Conservation (phyloP, 768 basidiomycete species). For the Tylopilus cervinicoccineus region DNA sequence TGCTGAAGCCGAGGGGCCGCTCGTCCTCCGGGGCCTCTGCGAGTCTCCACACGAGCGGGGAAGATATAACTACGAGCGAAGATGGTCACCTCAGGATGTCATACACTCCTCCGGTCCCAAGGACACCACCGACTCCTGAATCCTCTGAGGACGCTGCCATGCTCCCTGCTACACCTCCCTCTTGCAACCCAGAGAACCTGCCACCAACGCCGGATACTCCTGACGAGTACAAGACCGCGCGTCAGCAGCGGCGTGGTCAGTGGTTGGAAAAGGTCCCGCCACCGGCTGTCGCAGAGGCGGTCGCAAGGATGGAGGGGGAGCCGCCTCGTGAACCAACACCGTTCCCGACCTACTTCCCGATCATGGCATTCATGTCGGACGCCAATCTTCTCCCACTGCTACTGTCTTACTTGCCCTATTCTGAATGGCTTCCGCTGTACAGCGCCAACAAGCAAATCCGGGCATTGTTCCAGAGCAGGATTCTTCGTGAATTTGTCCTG, state of each 20-base stretch:
- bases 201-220: slow-evolving; percentile 25
- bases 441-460: slow-evolving; percentile 54
- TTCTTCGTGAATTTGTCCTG: slow-evolving; percentile 59
- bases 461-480: slow-evolving; percentile 44
- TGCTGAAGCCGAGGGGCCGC: slow-evolving; percentile 32
- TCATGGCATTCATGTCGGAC: slow-evolving; percentile 53
- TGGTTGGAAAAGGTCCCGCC: slow-evolving; percentile 39
- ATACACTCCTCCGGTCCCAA: not conserved
- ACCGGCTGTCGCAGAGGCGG: slow-evolving; percentile 29
- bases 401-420: slow-evolving; percentile 63
- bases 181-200: not conserved
- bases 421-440: slow-evolving; percentile 64
- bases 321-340: slow-evolving; percentile 19
- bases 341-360: slow-evolving; percentile 40
- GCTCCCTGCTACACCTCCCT: not conserved
- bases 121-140: not conserved
- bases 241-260: slow-evolving; percentile 38
- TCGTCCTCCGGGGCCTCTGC: not conserved
- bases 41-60: slow-evolving; percentile 1
- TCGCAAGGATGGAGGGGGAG: slow-evolving; percentile 22
- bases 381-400: slow-evolving; percentile 50
- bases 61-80: slow-evolving; percentile 2
- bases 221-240: slow-evolving; percentile 39
- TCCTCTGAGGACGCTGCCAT: not conserved
- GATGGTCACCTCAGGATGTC: slow-evolving; percentile 8